These are phyloP conservation scores for Verbascum thapsus DNA, from an alignment of 257 asterid species.

Conservation along the genomic window DNA sequence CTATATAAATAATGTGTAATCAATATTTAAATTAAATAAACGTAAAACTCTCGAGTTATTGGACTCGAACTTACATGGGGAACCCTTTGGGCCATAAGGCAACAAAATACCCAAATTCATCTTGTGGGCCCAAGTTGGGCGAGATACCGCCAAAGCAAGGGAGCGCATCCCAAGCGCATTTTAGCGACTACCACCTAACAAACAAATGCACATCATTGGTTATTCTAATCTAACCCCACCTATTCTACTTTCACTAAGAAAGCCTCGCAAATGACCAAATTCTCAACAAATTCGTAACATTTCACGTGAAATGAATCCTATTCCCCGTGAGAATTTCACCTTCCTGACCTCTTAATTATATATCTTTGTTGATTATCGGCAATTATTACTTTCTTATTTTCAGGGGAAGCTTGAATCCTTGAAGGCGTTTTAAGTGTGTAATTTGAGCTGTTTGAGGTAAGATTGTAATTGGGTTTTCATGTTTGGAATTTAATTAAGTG, in stretches of 20 bases:
- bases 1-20: too few relatives aligned
- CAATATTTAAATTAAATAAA: too few relatives aligned
- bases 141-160: conserved; percentile 24
- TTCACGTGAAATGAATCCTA: conserved; percentile 26
- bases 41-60: too few relatives aligned
- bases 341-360: conserved; percentile 7
- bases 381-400: conserved; percentile 25
- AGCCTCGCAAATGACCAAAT: conserved; percentile 24
- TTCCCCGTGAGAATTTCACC: conserved; percentile 4
- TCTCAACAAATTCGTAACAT: conserved; percentile 24
- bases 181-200: conserved; percentile 36
- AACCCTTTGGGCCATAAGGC: not conserved
- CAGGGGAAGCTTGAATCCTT: conserved; percentile 27
- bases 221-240: conserved; percentile 26
- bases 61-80: too few relatives aligned
- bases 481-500: conserved; percentile 14
- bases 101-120: not conserved
- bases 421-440: conserved; percentile 22
- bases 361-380: not conserved
- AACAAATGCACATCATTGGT: conserved; percentile 27
- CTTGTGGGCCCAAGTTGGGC: conserved; percentile 34
- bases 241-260: conserved; percentile 27
- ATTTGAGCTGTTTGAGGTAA: conserved; percentile 32
- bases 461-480: conserved; percentile 19
- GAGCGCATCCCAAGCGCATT: conserved; percentile 40